These are phyloP conservation scores for Phanerochaete carnosa DNA, from an alignment of 768 basidiomycete species.

Conservation along the genomic window DNA sequence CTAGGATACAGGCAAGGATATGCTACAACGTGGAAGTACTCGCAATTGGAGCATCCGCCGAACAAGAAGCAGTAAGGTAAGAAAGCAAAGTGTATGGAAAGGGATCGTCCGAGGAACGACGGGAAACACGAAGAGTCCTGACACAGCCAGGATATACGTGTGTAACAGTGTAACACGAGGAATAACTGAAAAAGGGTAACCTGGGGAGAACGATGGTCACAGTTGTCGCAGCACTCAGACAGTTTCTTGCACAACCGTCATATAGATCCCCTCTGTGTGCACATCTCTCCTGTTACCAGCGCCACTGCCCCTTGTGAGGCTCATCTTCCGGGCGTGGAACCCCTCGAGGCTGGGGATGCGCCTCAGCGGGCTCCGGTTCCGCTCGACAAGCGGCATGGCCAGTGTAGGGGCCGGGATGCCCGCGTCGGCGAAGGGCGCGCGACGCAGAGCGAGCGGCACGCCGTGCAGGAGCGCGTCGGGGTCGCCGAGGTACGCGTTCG, in stretches of 20 bases:
- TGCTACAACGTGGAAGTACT: slow-evolving; percentile 3
- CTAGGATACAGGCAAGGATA: slow-evolving; percentile 6
- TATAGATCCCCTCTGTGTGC: slow-evolving; percentile 21
- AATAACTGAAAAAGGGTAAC: neutral
- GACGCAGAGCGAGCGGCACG: slow-evolving; percentile 6
- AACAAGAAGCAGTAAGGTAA: neutral
- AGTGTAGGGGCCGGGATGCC: slow-evolving; percentile 7
- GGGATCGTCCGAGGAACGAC: neutral
- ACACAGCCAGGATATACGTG: neutral
- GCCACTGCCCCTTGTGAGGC: slow-evolving; percentile 9
- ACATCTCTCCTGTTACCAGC: slow-evolving; percentile 8
- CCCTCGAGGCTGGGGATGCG: slow-evolving; percentile 20
- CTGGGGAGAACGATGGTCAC: neutral
- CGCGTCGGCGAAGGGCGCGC: slow-evolving; percentile 22
- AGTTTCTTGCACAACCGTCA: slow-evolving; percentile 28
- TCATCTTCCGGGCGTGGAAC: slow-evolving; percentile 10
- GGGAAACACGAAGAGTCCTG: neutral
- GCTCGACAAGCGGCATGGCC: neutral
- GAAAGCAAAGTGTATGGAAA: neutral
- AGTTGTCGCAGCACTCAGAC: neutral
- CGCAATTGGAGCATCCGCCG: neutral
- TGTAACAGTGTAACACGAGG: neutral
- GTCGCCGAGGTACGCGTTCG: slow-evolving; percentile 16
- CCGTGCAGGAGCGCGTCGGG: slow-evolving; percentile 9
- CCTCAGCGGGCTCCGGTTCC: slow-evolving; percentile 8